phyloP scores from a whole-genome alignment of 2,329 filamentous ascomycete species.

The Cordyceps cicadae region DNA sequence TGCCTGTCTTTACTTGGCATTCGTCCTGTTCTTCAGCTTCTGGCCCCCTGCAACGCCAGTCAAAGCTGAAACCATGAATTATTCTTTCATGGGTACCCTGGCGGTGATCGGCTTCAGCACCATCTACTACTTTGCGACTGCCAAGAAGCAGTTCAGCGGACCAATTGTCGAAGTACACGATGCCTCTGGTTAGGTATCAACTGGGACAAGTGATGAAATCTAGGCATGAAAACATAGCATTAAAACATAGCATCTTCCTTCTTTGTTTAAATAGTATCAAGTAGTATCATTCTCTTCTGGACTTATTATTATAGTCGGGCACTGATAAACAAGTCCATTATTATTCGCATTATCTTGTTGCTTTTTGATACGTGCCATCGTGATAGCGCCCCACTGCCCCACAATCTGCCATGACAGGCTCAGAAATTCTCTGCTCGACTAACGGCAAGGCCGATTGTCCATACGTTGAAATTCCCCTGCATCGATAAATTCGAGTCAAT shows the following conservation, averaged over 20 bases:
- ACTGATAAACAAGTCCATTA: too few relatives aligned
- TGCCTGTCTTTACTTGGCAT: slow-evolving; percentile 42
- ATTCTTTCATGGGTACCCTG: slow-evolving; percentile 35
- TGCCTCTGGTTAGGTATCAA: not conserved
- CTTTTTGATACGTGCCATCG: not conserved
- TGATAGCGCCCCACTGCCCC: slow-evolving; percentile 1
- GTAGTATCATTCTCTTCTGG: not conserved
- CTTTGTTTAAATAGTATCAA: not conserved
- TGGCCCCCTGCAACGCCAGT: slow-evolving; percentile 32
- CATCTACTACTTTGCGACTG: slow-evolving; percentile 37
- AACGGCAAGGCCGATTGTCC: not conserved
- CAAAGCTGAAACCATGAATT: slow-evolving; percentile 35
- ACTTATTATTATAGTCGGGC: too few relatives aligned
- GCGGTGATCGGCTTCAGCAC: slow-evolving; percentile 35
- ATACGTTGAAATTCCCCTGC: not conserved
- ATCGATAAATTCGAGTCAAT: slow-evolving; percentile 1
- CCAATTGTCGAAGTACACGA: slow-evolving; percentile 26
- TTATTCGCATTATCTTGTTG: too few relatives aligned
- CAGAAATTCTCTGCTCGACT: slow-evolving; percentile 7
- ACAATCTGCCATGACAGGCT: not conserved
- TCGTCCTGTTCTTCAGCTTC: slow-evolving; percentile 49
- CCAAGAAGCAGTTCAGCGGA: slow-evolving; percentile 36
- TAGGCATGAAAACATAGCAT: not conserved
- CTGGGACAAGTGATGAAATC: not conserved
- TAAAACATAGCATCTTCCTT: not conserved